phyloP scores from a whole-genome alignment of 116 monocot species.

The Dioscorea cayenensis region DNA sequence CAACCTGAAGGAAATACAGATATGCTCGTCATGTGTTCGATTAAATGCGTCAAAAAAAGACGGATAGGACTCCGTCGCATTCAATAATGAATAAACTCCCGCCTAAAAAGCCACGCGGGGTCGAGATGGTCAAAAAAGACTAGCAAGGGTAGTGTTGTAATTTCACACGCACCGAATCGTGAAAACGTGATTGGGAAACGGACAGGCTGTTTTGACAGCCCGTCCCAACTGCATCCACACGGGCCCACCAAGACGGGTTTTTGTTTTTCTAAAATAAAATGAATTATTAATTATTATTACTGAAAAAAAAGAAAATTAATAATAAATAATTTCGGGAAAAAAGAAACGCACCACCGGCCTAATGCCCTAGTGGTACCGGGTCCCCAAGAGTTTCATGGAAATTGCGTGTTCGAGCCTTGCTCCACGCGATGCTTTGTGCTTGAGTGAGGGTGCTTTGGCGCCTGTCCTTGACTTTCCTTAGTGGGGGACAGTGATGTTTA shows the following conservation, averaged over 20 bases:
- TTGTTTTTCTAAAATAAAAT: not conserved
- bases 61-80: not conserved
- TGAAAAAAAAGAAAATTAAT: not conserved
- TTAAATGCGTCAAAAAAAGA: not conserved
- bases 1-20: not conserved
- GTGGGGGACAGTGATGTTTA: too few species aligned
- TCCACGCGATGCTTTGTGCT: too few species aligned
- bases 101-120: not conserved
- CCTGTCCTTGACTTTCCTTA: too few species aligned
- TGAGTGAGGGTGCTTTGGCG: too few species aligned
- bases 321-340: too few species aligned
- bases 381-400: too few species aligned
- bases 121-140: not conserved
- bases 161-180: not conserved
- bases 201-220: slow-evolving; percentile 5
- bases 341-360: too few species aligned
- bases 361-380: too few species aligned
- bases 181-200: too few species aligned
- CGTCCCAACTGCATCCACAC: not conserved
- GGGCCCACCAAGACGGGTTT: not conserved
- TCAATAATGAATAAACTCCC: not conserved
- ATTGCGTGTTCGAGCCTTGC: too few species aligned
- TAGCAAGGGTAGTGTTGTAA: not conserved
- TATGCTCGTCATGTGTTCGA: not conserved
- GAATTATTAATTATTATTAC: not conserved